Base-by-base conservation (phyloP, 1,284 basidiomycete genomes). In the Austroboletus niveus region DNA sequence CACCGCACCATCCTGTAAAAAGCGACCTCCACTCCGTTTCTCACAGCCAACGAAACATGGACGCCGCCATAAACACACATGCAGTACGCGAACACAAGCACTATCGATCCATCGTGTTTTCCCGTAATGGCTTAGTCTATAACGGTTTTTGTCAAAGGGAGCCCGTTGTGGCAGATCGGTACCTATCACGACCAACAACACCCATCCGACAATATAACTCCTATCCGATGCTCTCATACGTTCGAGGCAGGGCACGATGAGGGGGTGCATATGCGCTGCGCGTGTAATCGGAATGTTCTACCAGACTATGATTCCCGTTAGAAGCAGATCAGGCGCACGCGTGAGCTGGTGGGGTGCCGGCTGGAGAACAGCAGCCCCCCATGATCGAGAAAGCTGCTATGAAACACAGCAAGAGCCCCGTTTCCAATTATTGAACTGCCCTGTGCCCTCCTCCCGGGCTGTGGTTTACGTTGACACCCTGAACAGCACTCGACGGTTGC, bases 391-490 rank as follows among this genome's bases (percentile, higher is more conserved):
- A 52, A 52, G 53, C 57, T 53, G 58, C 48, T 49, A 24, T 36
- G 14, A 49, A 27, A 17, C 17, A 17, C 17, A 17, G 51, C 40
- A 50, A 48, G 32, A 38, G 20, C 35, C 27, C 53, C 45, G 52
- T 55, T 52, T 57, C 39, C 54, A 64, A 62, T 61, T 49, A 49
- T 52, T 51, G 31, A 57, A 54, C 53, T 59, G 62, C 61, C 60
- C 59, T 52, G 7, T 51, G 31, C 62, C 54, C 51, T 45, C 55
- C 51, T 50, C 48, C 22, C 22, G 48, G 60, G 63, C 65, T 67
- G 62, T 63, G 61, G 53, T 54, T 63, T 63, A 63, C 62, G 62
- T 63, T 54, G 56, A 5, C 45, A 65, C 61, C 65, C 62, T 68
- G 52, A 53, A 63, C 47, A 52, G 58, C 62, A 64, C 45, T 45